phyloP scores from a whole-genome alignment of 495 filamentous ascomycete genomes.

The Penicillium bovifimosum region DNA sequence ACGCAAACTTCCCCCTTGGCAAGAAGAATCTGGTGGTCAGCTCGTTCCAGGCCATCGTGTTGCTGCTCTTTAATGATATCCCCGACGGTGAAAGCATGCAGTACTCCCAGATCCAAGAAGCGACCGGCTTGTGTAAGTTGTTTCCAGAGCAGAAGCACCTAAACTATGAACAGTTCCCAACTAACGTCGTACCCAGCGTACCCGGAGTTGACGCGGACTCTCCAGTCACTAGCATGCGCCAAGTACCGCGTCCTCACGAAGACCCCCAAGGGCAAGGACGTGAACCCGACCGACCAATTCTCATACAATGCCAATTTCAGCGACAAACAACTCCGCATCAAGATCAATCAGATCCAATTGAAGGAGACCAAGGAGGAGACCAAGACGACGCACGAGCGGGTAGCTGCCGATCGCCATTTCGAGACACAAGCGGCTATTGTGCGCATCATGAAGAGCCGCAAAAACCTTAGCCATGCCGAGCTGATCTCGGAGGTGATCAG shows the following conservation, averaged over 20 bases:
- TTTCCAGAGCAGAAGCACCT: not conserved
- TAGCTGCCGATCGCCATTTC: conserved; percentile 82
- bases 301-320: conserved; percentile 68
- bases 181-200: conserved; percentile 45
- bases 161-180: conserved; percentile 13
- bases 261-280: conserved; percentile 75
- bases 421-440: conserved; percentile 98
- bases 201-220: conserved; percentile 74
- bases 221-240: conserved; percentile 91
- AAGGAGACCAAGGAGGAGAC: conserved; percentile 92
- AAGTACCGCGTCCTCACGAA: conserved; percentile 83
- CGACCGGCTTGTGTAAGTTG: conserved; percentile 61
- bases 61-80: conserved; percentile 85
- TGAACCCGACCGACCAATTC: conserved; percentile 73
- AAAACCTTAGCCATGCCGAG: conserved; percentile 76
- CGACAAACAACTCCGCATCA: conserved; percentile 82
- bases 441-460: conserved; percentile 92
- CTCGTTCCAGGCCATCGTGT: conserved; percentile 84
- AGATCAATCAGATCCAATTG: conserved; percentile 97
- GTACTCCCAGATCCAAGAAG: conserved; percentile 64
- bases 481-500: conserved; percentile 83
- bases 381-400: conserved; percentile 83
- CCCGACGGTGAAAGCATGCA: conserved; percentile 49
- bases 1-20: conserved; percentile 69
- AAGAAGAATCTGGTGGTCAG: conserved; percentile 81